These are phyloP conservation scores for Solanum paucissectum DNA, from an alignment of 257 asterid species.

Conservation along the genomic window DNA sequence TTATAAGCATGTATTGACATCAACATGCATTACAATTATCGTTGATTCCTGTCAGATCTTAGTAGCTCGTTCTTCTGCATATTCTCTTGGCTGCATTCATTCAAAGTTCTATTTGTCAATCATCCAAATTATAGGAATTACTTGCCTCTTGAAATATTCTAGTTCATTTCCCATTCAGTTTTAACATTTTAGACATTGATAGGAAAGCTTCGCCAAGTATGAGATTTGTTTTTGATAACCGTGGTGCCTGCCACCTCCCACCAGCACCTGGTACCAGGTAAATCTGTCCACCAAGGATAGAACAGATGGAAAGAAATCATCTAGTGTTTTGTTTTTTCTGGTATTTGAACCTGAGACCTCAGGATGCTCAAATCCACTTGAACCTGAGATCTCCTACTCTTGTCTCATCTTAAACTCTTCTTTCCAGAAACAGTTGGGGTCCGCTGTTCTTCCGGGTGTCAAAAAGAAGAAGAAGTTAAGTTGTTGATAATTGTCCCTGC, in stretches of 20 bases:
- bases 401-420: background rate
- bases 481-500: background rate
- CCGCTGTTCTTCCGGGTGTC: background rate
- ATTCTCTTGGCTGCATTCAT: background rate
- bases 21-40: background rate
- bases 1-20: background rate
- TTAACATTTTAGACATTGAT: background rate
- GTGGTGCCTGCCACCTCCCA: background rate
- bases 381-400: background rate
- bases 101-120: background rate
- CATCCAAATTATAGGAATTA: background rate
- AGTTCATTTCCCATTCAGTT: background rate
- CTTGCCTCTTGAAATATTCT: background rate
- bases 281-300: fast-evolving
- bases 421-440: background rate
- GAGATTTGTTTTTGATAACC: background rate
- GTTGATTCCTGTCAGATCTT: background rate
- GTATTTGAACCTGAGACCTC: background rate
- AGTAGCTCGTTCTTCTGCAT: background rate
- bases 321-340: background rate
- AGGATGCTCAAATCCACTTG: background rate
- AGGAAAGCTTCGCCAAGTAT: background rate
- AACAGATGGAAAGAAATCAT: background rate
- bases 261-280: background rate
- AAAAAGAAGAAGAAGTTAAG: background rate